phyloP scores from a whole-genome alignment of 495 filamentous ascomycete genomes.

The Penicillium macrosclerotiorum region DNA sequence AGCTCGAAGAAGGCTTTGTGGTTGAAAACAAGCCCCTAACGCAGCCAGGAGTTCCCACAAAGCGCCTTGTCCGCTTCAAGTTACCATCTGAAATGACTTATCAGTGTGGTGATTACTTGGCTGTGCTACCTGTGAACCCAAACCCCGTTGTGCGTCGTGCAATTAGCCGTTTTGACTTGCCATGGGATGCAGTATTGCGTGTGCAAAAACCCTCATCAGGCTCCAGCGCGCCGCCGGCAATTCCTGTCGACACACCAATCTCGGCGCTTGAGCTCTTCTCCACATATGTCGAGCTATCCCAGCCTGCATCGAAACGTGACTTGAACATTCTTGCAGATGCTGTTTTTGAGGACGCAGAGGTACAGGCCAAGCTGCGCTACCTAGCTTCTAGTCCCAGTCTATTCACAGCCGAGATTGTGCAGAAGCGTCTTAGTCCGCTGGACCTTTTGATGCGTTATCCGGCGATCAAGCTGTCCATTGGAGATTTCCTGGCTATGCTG shows the following conservation, averaged over 20 bases:
- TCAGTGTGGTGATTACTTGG: slow-evolving; percentile 72
- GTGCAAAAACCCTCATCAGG: slow-evolving; percentile 35
- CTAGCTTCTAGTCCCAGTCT: slow-evolving; percentile 31
- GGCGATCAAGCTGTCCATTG: slow-evolving; percentile 54
- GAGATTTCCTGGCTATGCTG: slow-evolving; percentile 64
- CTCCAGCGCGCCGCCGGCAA: slow-evolving; percentile 43
- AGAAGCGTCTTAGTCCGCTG: slow-evolving; percentile 60
- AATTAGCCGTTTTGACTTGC: slow-evolving; percentile 52
- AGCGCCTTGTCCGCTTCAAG: slow-evolving; percentile 64
- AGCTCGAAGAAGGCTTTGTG: slow-evolving; percentile 62
- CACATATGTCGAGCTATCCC: slow-evolving; percentile 69
- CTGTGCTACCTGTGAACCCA: slow-evolving; percentile 69
- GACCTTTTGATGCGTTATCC: slow-evolving; percentile 63
- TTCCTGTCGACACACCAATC: slow-evolving; percentile 59
- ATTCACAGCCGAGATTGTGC: slow-evolving; percentile 52
- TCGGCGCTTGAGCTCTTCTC: slow-evolving; percentile 60
- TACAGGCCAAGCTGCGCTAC: slow-evolving; percentile 29
- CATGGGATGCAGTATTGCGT: slow-evolving; percentile 57
- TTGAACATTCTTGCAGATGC: slow-evolving; percentile 50
- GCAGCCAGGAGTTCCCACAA: slow-evolving; percentile 50
- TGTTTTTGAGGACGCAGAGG: slow-evolving; percentile 21
- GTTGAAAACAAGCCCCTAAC: slow-evolving; percentile 55
- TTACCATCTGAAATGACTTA: slow-evolving; percentile 67
- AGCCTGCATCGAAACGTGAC: slow-evolving; percentile 60
- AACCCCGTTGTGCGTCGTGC: slow-evolving; percentile 54